Evolutionary conservation across 495 filamentous ascomycete genomes (phyloP).

Genomic region (Neurospora discreta): DNA sequence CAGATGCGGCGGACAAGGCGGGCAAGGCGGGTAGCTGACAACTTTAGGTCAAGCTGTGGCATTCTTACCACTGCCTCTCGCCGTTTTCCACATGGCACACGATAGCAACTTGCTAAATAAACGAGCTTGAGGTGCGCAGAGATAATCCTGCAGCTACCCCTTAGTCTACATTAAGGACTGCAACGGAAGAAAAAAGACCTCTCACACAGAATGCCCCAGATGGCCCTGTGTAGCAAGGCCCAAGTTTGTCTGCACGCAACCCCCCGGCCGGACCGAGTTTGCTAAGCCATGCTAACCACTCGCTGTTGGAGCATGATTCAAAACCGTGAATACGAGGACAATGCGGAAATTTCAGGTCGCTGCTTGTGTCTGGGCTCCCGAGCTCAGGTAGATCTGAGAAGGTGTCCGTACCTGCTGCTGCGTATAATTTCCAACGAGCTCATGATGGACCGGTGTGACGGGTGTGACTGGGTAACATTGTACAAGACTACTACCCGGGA

Average conservation of each 20-base stretch:
- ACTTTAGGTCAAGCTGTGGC: neutral
- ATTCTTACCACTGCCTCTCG: neutral
- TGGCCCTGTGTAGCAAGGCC: neutral
- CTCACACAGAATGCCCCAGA: neutral
- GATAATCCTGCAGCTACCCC: conserved; percentile 4
- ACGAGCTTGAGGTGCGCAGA: neutral
- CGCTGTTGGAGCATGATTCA: neutral
- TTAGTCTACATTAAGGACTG: conserved; percentile 16
- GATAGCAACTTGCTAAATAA: neutral
- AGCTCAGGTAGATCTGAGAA: neutral
- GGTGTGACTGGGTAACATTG: neutral
- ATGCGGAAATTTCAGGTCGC: neutral
- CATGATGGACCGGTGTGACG: neutral
- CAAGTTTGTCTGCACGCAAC: neutral
- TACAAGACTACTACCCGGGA: neutral
- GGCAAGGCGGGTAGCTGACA: neutral
- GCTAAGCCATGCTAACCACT: neutral
- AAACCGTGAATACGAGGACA: neutral
- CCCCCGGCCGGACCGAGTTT: neutral
- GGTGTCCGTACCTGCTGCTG: neutral
- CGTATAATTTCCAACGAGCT: neutral
- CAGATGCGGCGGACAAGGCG: neutral
- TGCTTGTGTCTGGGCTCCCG: neutral
- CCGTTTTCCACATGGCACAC: neutral
- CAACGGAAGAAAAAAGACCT: neutral